Evolutionary conservation across 2,329 filamentous ascomycete genomes (phyloP).

Genomic region (Monascus ruber): DNA sequence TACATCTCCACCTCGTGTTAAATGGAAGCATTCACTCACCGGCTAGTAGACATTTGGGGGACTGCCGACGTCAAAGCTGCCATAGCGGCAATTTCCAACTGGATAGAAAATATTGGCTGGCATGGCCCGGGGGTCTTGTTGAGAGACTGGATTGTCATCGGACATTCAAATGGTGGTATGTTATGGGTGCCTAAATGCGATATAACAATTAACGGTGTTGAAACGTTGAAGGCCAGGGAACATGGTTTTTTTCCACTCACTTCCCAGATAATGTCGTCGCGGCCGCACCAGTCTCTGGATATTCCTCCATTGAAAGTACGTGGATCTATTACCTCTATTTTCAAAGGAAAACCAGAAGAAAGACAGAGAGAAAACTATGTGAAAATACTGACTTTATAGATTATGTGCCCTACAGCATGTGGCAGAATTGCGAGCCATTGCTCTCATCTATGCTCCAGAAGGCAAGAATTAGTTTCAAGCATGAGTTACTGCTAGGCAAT

Average conservation of each 20-base stretch:
- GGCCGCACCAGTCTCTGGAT: conserved; percentile 47
- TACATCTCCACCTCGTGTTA: too few species aligned
- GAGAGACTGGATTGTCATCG: conserved; percentile 41
- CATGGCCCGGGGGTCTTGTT: conserved; percentile 34
- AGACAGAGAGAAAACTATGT: background rate
- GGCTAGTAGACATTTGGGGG: conserved; percentile 39
- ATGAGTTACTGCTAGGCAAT: conserved; percentile 45
- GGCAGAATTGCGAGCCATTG: conserved; percentile 43
- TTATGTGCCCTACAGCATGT: conserved; percentile 48
- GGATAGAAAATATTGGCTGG: conserved; percentile 42
- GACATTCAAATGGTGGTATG: conserved; percentile 48
- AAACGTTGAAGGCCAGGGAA: conserved; percentile 37
- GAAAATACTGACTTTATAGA: conserved; percentile 18
- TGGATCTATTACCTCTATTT: background rate
- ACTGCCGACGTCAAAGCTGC: conserved; percentile 46
- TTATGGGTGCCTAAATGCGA: background rate
- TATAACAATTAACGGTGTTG: background rate
- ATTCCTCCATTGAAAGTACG: conserved; percentile 43
- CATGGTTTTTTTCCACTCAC: conserved; percentile 47
- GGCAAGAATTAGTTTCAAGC: conserved; percentile 41
- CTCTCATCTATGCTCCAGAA: conserved; percentile 37
- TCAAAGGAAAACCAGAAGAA: background rate
- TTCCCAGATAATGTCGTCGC: conserved; percentile 46
- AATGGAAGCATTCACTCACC: background rate
- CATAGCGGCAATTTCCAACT: conserved; percentile 36